phyloP scores from a whole-genome alignment of 768 basidiomycete genomes.

The Trametes coccinea region DNA sequence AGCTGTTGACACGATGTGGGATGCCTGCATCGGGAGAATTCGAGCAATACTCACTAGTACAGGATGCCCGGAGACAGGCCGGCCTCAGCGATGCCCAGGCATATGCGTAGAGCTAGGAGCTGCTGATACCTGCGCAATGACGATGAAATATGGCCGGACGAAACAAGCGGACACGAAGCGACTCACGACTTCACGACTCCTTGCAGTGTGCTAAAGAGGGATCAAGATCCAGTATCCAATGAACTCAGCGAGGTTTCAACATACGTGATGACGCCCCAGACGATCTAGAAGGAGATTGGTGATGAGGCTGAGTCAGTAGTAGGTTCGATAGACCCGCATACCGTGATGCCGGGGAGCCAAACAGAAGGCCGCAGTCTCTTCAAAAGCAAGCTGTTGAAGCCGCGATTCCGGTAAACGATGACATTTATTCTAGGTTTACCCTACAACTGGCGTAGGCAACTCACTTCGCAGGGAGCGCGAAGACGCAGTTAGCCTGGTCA shows the following conservation, averaged over 20 bases:
- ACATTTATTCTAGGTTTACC: background rate
- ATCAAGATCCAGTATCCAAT: background rate
- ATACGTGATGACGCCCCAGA: slow-evolving; percentile 66
- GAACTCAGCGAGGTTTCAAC: slow-evolving; percentile 19
- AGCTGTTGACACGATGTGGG: slow-evolving; percentile 5
- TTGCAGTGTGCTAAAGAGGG: slow-evolving; percentile 50
- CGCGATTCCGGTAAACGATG: background rate
- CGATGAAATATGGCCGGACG: background rate
- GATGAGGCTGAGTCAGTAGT: too few relatives aligned
- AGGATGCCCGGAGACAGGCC: slow-evolving; percentile 72
- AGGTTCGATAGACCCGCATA: slow-evolving; percentile 26
- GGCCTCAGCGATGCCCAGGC: slow-evolving; percentile 65
- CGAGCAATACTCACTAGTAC: slow-evolving; percentile 53
- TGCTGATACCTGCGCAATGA: background rate
- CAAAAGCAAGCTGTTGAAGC: slow-evolving; percentile 42
- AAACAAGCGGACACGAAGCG: too few relatives aligned
- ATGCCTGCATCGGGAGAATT: slow-evolving; percentile 14
- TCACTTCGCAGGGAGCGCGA: slow-evolving; percentile 70
- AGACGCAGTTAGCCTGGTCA: slow-evolving; percentile 54
- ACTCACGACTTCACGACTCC: slow-evolving; percentile 61
- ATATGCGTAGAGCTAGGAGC: background rate
- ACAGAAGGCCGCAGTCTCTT: slow-evolving; percentile 64
- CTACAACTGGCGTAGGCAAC: slow-evolving; percentile 12
- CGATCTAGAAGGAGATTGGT: slow-evolving; percentile 36
- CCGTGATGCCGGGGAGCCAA: slow-evolving; percentile 68